A percentile compares a stretch with the other conserved stretches of the same genome.
These are phyloP conservation scores for Hemerocallis citrina DNA, from an alignment of 106 monocot genomes.

Conservation along the genomic window DNA sequence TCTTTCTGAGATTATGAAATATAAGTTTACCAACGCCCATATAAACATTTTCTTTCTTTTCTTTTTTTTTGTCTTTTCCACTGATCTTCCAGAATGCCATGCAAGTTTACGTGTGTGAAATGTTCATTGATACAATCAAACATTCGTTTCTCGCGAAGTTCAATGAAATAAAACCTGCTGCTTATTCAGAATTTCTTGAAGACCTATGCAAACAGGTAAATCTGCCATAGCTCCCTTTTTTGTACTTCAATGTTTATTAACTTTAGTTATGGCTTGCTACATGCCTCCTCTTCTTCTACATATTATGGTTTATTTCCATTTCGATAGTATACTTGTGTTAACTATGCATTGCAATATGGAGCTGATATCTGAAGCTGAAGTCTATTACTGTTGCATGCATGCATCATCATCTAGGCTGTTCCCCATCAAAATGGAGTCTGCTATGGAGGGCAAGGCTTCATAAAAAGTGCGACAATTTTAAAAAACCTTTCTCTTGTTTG, in stretches of 20 bases:
- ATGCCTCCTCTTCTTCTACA: background rate
- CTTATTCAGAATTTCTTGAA: constrained; percentile 92
- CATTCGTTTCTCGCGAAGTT: constrained; percentile 97
- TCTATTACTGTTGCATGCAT: too few species aligned
- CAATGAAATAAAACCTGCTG: constrained; percentile 92
- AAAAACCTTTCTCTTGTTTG: too few species aligned
- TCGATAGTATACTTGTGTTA: background rate
- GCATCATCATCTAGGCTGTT: too few species aligned
- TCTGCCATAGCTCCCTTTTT: background rate
- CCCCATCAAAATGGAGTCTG: too few species aligned
- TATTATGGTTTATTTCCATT: background rate
- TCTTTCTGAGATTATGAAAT: background rate
- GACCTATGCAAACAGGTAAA: constrained; percentile 92
- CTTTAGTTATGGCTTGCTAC: background rate
- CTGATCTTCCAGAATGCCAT: constrained; percentile 55
- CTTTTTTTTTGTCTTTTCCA: constrained; percentile 19
- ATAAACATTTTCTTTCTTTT: background rate
- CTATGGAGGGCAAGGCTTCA: too few species aligned
- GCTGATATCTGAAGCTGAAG: background rate
- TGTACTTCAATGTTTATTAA: background rate
- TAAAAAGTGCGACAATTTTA: too few species aligned
- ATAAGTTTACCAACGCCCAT: background rate
- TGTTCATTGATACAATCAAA: constrained; percentile 79
- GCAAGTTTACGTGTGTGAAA: constrained; percentile 79
- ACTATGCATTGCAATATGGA: background rate